Evolutionary conservation across 495 filamentous ascomycete species (phyloP).

Genomic region (Haplographium delicatum): DNA sequence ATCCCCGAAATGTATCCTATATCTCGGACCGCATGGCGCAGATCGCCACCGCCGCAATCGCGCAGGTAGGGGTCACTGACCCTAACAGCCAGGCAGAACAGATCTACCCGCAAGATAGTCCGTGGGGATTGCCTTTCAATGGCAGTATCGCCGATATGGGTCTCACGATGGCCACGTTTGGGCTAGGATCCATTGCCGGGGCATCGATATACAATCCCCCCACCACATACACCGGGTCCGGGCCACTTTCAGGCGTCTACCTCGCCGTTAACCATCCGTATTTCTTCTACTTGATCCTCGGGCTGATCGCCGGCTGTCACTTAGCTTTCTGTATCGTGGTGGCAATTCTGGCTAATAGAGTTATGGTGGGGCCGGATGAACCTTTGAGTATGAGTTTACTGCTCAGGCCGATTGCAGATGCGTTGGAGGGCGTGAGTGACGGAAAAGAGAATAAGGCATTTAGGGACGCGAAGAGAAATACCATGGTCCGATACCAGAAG

Average conservation of each 20-base stretch:
- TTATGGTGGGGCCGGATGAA: conserved; percentile 19
- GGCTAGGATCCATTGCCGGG: conserved; percentile 14
- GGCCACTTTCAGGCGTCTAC: conserved; percentile 8
- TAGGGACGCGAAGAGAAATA: conserved; percentile 18
- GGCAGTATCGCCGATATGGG: conserved; percentile 14
- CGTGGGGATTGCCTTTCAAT: conserved; percentile 6
- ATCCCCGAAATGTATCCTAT: conserved; percentile 14
- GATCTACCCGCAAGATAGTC: conserved; percentile 15
- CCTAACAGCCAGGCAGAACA: conserved; percentile 7
- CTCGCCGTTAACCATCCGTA: conserved; percentile 15
- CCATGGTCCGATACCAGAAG: conserved; percentile 17
- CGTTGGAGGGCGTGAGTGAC: conserved; percentile 14
- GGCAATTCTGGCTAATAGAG: conserved; percentile 20
- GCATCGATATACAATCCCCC: conserved; percentile 10
- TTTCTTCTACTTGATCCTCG: conserved; percentile 19
- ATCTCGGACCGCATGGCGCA: conserved; percentile 23
- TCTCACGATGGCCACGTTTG: conserved; percentile 5
- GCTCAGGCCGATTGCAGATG: conserved; percentile 23
- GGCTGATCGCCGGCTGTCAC: conserved; percentile 19
- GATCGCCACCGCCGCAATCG: conserved; percentile 20
- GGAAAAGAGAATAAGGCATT: conserved; percentile 15
- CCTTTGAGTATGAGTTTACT: conserved; percentile 17
- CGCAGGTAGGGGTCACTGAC: conserved; percentile 15
- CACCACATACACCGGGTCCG: conserved; percentile 6
- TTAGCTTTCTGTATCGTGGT: conserved; percentile 14